These are phyloP conservation scores for Fusarium solani-melongenae DNA, from an alignment of 2,329 filamentous ascomycete genomes.

Conservation along the genomic window DNA sequence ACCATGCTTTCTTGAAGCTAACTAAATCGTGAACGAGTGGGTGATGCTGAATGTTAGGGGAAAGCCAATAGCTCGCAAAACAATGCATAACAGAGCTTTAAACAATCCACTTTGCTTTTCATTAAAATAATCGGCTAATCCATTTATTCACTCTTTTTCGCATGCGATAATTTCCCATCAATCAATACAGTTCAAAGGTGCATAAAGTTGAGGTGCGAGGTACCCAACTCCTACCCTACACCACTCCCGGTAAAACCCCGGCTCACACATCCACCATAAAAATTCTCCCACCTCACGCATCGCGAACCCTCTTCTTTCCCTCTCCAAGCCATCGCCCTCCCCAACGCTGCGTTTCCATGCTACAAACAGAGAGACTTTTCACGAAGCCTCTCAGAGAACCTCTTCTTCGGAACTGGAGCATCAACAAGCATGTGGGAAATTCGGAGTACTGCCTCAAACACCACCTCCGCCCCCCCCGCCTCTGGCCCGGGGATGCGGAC, in stretches of 20 bases:
- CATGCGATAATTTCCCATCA: background rate
- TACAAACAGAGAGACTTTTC: conserved; percentile 72
- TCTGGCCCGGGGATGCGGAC: conserved; percentile 31
- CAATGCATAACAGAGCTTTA: background rate
- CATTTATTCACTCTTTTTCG: background rate
- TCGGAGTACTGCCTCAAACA: conserved; percentile 89
- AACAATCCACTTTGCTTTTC: background rate
- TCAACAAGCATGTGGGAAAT: conserved; percentile 88
- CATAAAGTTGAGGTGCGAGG: background rate
- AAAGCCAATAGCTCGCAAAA: background rate
- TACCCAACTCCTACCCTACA: conserved; percentile 21
- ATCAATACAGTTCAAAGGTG: background rate
- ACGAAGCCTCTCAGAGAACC: conserved; percentile 30
- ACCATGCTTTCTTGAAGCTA: background rate
- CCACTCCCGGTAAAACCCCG: conserved; percentile 17
- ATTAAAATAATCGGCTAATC: too few relatives aligned
- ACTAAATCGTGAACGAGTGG: background rate
- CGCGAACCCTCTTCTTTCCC: conserved; percentile 48
- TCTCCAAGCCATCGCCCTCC: conserved; percentile 78
- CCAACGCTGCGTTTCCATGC: conserved; percentile 97
- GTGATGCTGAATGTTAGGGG: background rate
- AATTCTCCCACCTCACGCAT: conserved; percentile 20
- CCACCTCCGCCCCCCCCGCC: conserved; percentile 38
- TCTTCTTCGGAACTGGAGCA: conserved; percentile 29
- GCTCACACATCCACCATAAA: conserved; percentile 17